Conservation (phyloP, 345 rosid genomes). For the Isatis tinctoria region DNA sequence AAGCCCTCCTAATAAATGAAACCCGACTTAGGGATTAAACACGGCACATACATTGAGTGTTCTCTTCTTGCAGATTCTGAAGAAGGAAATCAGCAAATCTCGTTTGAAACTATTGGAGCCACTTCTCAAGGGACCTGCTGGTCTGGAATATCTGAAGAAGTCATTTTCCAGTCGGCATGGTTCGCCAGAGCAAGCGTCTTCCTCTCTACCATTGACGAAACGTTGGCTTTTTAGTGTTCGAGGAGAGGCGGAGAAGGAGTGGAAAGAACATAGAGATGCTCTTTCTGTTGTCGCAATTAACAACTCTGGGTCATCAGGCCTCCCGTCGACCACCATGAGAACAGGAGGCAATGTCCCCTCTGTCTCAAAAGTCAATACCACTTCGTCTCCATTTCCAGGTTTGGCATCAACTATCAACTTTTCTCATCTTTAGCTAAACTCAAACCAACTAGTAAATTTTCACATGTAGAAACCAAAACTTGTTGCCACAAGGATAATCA, state of each 20-base stretch:
- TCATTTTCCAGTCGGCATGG: constrained; percentile 62
- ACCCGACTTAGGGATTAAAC: background rate
- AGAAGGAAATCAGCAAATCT: constrained; percentile 72
- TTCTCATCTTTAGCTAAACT: background rate
- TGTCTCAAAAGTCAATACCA: constrained; percentile 31
- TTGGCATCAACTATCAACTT: background rate
- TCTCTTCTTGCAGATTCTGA: constrained; percentile 48
- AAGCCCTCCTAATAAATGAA: too few species aligned
- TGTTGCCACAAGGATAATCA: background rate
- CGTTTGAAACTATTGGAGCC: constrained; percentile 80
- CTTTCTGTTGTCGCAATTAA: constrained; percentile 40
- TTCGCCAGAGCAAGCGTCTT: constrained; percentile 44
- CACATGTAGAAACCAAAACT: background rate
- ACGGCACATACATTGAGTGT: background rate
- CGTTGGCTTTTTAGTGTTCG: constrained; percentile 62
- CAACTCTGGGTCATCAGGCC: constrained; percentile 41
- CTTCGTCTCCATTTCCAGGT: constrained; percentile 38
- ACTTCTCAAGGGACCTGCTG: constrained; percentile 80
- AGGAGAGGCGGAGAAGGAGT: constrained; percentile 54
- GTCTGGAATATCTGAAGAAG: constrained; percentile 66
- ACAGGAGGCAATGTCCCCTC: constrained; percentile 65
- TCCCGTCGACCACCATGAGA: constrained; percentile 58
- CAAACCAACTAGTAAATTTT: background rate
- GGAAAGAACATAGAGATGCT: constrained; percentile 64
- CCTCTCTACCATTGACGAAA: constrained; percentile 50